Evolutionary conservation across 208 protist genomes (phyloP).

Genomic region (Trypanosoma avium): DNA sequence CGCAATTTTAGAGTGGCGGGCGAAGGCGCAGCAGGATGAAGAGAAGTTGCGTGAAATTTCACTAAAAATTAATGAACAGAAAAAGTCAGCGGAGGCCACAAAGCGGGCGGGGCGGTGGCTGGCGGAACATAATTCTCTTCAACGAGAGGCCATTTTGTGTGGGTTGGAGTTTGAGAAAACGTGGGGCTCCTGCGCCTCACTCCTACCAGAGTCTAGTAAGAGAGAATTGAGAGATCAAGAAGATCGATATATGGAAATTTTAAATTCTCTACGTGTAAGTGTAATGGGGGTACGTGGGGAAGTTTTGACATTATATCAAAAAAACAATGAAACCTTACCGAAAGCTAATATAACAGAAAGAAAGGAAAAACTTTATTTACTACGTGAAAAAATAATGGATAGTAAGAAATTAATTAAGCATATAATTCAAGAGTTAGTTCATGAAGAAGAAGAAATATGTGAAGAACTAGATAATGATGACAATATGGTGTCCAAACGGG

Average conservation of each 20-base stretch:
- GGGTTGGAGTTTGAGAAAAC: constrained; percentile 41
- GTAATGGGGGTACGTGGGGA: constrained; percentile 8
- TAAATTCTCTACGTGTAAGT: background rate
- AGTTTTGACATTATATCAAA: background rate
- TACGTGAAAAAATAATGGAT: constrained; percentile 13
- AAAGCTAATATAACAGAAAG: background rate
- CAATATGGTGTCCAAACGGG: too few relatives aligned
- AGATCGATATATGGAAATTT: background rate
- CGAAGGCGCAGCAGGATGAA: constrained; percentile 21
- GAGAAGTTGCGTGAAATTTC: constrained; percentile 27
- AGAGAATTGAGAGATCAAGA: constrained; percentile 10
- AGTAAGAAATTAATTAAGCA: background rate
- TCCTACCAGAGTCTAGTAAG: constrained; percentile 12
- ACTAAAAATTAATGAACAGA: constrained; percentile 40
- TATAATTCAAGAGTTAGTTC: background rate
- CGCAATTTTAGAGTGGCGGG: constrained; percentile 49
- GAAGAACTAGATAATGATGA: too few relatives aligned
- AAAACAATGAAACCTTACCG: background rate
- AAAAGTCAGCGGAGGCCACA: constrained; percentile 17
- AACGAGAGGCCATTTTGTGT: constrained; percentile 26
- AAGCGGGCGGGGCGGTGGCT: constrained; percentile 20
- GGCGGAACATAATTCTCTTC: constrained; percentile 5
- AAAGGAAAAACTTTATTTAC: too few relatives aligned
- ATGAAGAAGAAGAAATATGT: background rate
- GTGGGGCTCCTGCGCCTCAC: constrained; percentile 1